These are phyloP conservation scores for Aspergillus hortae DNA, from an alignment of 2,329 filamentous ascomycete species.

Conservation along the genomic window DNA sequence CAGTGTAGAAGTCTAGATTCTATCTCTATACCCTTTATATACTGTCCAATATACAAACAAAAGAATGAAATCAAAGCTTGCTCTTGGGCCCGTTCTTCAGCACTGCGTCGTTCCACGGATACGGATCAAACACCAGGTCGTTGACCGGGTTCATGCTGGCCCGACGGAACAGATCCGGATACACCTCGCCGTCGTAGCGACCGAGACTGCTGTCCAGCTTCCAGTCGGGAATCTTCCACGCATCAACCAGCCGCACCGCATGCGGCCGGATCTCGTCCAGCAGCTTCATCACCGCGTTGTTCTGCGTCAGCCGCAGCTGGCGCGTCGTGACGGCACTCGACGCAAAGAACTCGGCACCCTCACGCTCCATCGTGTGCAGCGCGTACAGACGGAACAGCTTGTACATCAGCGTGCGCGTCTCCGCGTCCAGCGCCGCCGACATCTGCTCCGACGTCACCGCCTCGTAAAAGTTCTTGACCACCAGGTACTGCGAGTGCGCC, in stretches of 20 bases:
- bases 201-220: constrained; percentile 70
- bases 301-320: constrained; percentile 67
- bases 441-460: constrained; percentile 57
- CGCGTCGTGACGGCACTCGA: constrained; percentile 65
- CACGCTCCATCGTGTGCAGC: constrained; percentile 64
- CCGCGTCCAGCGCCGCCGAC: constrained; percentile 52
- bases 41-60: background rate
- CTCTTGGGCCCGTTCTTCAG: constrained; percentile 53
- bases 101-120: constrained; percentile 60
- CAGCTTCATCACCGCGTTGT: constrained; percentile 65
- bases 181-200: constrained; percentile 69
- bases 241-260: constrained; percentile 66
- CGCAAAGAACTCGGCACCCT: constrained; percentile 70
- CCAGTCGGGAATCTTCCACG: constrained; percentile 76
- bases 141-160: constrained; percentile 74
- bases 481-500: constrained; percentile 71
- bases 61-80: constrained; percentile 30
- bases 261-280: constrained; percentile 71
- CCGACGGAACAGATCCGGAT: constrained; percentile 71
- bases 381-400: constrained; percentile 65
- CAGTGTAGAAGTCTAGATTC: no score
- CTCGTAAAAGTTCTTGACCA: constrained; percentile 76
- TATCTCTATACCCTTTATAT: no score
- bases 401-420: constrained; percentile 58
- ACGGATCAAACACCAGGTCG: constrained; percentile 67